Base-by-base conservation (phyloP, 768 basidiomycete genomes). In the Hortiboletus campestris region DNA sequence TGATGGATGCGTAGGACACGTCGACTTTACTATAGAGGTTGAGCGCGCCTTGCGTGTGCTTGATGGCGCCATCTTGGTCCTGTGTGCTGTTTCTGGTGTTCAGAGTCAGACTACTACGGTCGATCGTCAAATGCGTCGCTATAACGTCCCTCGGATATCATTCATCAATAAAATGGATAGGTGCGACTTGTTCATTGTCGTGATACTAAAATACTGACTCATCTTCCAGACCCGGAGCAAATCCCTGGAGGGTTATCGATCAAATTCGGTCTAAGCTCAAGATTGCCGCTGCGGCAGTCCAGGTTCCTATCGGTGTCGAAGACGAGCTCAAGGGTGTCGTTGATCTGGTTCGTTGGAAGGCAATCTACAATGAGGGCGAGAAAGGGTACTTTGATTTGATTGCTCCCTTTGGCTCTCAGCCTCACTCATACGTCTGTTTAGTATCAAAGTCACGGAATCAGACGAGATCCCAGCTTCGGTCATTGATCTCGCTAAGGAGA, bases 81-180 rank as follows among this genome's bases (percentile, higher is more conserved):
- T 99, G 22, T 98, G 97, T 73, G 94, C 97, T 20, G 97, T 99
- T 42, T 89, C 94, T 51, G 97, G 97, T 60, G 97, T 99, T 5
- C 74, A 95, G 86, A 93, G 90, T 74, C 97, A 99, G 83, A 99
- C 97, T 2, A 98, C 94, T 20, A 99, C 97, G 13, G 97, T 99
- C 36, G 97, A 99, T 75, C 81, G 97, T 56, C 97, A 99, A 79
- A 99, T 99, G 97, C 82, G 91, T 58, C 85, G 97, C 35, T 99
- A 99, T 70, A 88, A 88, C 65, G 92, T 99, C 55, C 97, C 97
- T 54, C 83, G 97, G 42, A 82, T 99, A 56, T 97, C 94, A 0
- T 98, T 97, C 72, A 85, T 98, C 67, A 98, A 98, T 75, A 98
- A 98, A 75, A 98, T 98, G 96, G 96, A 98, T 67, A 83, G 93